These are phyloP conservation scores for Podospora didyma DNA, from an alignment of 495 filamentous ascomycete genomes.

Conservation along the genomic window DNA sequence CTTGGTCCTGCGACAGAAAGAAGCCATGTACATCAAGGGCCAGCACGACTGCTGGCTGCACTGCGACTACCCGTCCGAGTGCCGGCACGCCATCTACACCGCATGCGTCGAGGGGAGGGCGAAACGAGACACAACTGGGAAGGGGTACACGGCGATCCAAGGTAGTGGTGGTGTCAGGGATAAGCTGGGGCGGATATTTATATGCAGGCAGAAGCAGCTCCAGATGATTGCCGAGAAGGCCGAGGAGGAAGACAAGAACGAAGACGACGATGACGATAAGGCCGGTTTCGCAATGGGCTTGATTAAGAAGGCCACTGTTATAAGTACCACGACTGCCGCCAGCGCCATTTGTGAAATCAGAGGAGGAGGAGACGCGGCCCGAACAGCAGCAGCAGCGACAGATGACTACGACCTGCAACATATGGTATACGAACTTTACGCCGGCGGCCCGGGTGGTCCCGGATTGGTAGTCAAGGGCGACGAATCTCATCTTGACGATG, in stretches of 20 bases:
- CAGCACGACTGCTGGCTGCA: conserved; percentile 36
- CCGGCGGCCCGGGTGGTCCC: too few species aligned
- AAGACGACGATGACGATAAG: not conserved
- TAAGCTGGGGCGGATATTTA: not conserved
- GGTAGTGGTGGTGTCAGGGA: not conserved
- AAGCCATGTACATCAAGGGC: conserved; percentile 20
- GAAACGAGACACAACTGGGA: too few species aligned
- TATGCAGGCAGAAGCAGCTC: too few species aligned
- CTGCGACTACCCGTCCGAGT: conserved; percentile 44
- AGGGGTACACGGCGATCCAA: too few species aligned
- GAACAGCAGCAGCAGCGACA: too few species aligned
- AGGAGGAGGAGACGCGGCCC: too few species aligned
- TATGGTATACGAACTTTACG: too few species aligned
- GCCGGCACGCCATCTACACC: conserved; percentile 20
- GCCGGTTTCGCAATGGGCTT: too few species aligned
- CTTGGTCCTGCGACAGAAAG: conserved; percentile 12
- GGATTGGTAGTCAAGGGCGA: not conserved
- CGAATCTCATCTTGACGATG: not conserved
- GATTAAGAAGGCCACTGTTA: too few species aligned
- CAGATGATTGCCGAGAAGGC: not conserved
- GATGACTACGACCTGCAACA: too few species aligned
- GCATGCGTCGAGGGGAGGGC: conserved; percentile 11
- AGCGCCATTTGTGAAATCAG: too few species aligned
- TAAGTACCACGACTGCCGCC: too few species aligned
- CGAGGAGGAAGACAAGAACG: not conserved